Base-by-base conservation (phyloP, 1,284 basidiomycete species). In the Psilocybe mexicana region DNA sequence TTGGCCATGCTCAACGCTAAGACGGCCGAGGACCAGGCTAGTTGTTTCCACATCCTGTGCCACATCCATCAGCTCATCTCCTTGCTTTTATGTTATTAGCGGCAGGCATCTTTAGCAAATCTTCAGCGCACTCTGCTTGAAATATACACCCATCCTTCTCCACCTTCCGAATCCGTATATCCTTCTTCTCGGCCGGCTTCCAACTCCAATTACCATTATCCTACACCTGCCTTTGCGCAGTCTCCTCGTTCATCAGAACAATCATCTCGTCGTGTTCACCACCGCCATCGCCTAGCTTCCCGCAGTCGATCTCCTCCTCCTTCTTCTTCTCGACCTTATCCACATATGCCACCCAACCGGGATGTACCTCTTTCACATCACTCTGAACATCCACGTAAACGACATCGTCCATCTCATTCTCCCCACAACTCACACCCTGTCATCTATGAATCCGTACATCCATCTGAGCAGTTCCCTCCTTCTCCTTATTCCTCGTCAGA, bases 1-100 rank as follows among this genome's bases (percentile, higher is more conserved):
- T 80, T 95, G 49, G 85, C 91, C 64, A 91, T 96, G 81, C 79
- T 96, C 53, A 92, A 88, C 62, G 93, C 93, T 70, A 95, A 96
- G 77, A 84, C 86, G 60, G 87, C 93, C 25, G 93, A 96, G 71
- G 93, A 96, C 71, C 90, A 94, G 83, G 76, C 76, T 66, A 35
- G 70, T 61, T 52, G 12, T 23, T 33, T 53, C 44, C 35, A 25
- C 25, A 33, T 54, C 44, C 62, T 54, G 60, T 24, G 26, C 25
- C 38, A 53, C 56, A 59, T 26, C 40, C 55, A 25, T 12, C 36
- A 36, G 54, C 25, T 47, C 43, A 53, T 12, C 6, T 40, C 4
- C 38, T 12, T 40, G 3, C 4, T 14, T 55, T 40, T 59, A 1
- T 14, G 11, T 48, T 51, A 44, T 12, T 54, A 91, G 88, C 85